Percentiles rank a stretch among this genome's conserved stretches.
Evolutionary conservation across 495 filamentous ascomycete genomes (phyloP).

Genomic region (Glarea lozoyensis): DNA sequence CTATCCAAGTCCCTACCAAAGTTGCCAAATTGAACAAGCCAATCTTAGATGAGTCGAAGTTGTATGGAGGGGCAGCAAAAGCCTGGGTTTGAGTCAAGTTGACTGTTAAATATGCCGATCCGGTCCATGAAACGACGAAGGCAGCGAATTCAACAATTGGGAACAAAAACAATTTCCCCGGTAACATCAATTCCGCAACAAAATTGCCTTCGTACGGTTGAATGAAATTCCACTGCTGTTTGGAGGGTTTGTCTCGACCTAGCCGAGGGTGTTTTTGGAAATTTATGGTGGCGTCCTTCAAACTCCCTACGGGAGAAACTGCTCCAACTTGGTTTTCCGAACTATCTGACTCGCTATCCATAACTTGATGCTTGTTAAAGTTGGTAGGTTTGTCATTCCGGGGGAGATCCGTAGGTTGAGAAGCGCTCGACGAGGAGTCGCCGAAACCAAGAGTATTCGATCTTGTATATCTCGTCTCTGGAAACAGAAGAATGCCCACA

Average conservation of each 20-base stretch:
- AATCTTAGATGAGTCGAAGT: conserved; percentile 32
- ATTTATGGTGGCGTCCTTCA: too few species aligned
- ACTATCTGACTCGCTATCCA: conserved; percentile 8
- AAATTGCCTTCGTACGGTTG: conserved; percentile 27
- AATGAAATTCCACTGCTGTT: conserved; percentile 43
- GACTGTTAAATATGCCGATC: conserved; percentile 47
- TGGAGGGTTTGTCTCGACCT: conserved; percentile 45
- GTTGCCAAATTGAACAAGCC: conserved; percentile 40
- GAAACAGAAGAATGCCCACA: conserved; percentile 46
- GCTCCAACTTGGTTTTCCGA: conserved; percentile 12
- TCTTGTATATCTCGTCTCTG: conserved; percentile 54
- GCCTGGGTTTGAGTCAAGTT: conserved; percentile 55
- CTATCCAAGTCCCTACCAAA: conserved; percentile 37
- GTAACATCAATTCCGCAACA: conserved; percentile 33
- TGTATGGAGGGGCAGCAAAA: conserved; percentile 53
- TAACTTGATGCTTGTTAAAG: not conserved
- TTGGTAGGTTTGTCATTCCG: not conserved
- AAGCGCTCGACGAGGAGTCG: conserved; percentile 5
- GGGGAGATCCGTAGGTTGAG: not conserved
- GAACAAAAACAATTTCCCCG: conserved; percentile 51
- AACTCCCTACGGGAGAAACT: conserved; percentile 11
- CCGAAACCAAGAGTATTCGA: conserved; percentile 9
- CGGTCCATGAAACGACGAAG: conserved; percentile 56
- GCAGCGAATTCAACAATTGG: conserved; percentile 55
- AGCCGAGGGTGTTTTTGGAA: too few species aligned